Evolutionary conservation across 257 asterid species (phyloP), one percentile per base, ranked within the genome.

Genomic region (Striga asiatica): DNA sequence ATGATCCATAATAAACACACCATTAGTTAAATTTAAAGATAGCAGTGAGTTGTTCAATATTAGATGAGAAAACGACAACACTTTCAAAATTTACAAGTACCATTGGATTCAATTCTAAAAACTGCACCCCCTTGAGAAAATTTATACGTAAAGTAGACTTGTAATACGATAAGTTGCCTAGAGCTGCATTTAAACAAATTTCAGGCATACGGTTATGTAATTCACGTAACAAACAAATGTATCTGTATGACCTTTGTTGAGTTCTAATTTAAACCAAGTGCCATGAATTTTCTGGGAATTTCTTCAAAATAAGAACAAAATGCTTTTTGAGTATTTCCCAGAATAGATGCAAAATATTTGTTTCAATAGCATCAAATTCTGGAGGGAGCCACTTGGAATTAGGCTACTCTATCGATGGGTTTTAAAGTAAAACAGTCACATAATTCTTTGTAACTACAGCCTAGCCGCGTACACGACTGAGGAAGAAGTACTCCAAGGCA

Each of bases 391-490:
- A n/a, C 21, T 49, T 31, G 16, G 4, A 9, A 46, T 19, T 29
- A 42, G 18, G 41, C 18, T 57, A 19, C 59, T 49, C 61, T n/a
- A n/a, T n/a, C n/a, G n/a, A n/a, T n/a, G n/a, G n/a, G n/a, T n/a
- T n/a, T n/a, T n/a, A n/a, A n/a, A n/a, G n/a, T n/a, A n/a, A n/a
- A n/a, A n/a, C n/a, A n/a, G n/a, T n/a, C n/a, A n/a, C n/a, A n/a
- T n/a, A n/a, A n/a, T n/a, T n/a, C n/a, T 39, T 39, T 39, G 17
- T 39, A 39, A 32, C 69, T 70, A 39, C 81, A 87, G 96, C 75
- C 84, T 91, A 43, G 96, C 98, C 71, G 88, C 75, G 50, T 91
- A 91, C 65, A 91, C 87, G 89, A 80, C 94, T 0, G 96, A 91
- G 67, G 96, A 91, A 67, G 96, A 91, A 62, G 94, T 91, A 50